Conservation (phyloP, 2,329 filamentous ascomycete species). For the Diaporthe ilicicola region DNA sequence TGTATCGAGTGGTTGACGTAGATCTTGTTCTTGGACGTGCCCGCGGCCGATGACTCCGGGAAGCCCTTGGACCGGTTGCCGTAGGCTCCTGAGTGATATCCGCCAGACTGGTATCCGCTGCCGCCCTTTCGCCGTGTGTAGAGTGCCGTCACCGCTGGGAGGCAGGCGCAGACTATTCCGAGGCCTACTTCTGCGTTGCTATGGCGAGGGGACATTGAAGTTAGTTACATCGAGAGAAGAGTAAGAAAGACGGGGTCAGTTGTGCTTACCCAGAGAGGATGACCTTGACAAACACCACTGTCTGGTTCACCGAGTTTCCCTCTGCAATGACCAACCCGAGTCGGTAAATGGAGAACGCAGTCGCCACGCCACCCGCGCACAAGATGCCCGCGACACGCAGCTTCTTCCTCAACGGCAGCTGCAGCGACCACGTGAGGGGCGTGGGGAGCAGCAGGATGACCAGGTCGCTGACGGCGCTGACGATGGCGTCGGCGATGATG, state of each 20-base stretch:
- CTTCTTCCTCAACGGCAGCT: conserved; percentile 41
- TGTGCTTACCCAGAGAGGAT: conserved; percentile 37
- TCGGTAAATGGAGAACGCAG: conserved; percentile 43
- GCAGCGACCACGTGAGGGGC: conserved; percentile 43
- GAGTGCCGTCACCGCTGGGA: conserved; percentile 41
- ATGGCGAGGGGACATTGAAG: neutral
- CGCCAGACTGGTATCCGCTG: conserved; percentile 8
- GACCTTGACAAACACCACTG: conserved; percentile 40
- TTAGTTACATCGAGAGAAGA: neutral
- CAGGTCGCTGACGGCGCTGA: conserved; percentile 25
- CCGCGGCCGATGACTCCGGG: neutral
- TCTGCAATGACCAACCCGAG: conserved; percentile 39
- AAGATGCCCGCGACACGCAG: conserved; percentile 42
- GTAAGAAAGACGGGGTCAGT: neutral
- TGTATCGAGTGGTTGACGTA: conserved; percentile 20
- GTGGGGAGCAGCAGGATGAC: conserved; percentile 25
- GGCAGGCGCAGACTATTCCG: conserved; percentile 44
- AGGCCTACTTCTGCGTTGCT: conserved; percentile 44
- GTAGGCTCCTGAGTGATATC: conserved; percentile 4
- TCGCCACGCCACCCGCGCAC: conserved; percentile 44
- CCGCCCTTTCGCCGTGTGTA: conserved; percentile 28
- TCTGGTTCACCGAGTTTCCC: conserved; percentile 38
- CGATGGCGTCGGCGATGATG: conserved; percentile 42
- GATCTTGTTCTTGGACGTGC: conserved; percentile 19
- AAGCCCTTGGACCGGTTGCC: conserved; percentile 11